Evolutionary conservation across 352 stramenopile species (phyloP), one percentile per base, ranked within the genome.

Genomic region (Pythium periplocum): DNA sequence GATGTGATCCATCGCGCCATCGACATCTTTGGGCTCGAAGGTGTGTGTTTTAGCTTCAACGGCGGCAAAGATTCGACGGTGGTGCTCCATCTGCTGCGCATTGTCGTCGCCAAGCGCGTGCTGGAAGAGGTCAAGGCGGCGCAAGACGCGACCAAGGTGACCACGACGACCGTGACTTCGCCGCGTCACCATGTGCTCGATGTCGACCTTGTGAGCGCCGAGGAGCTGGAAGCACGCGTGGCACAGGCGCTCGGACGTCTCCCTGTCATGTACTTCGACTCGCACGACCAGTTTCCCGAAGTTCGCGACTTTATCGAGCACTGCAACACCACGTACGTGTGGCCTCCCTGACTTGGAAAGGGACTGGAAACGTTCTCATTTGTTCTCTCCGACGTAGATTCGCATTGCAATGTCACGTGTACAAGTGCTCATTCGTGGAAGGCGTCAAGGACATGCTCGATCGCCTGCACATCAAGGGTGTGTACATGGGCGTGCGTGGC

Each of bases 221-320:
- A 76, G 0, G 75, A 86, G 42, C 64, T 93, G 6, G 78, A 90
- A 57, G 37, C 38, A 10, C 69, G 64, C 31, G 76, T 87, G 33
- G 54, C 63, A 12, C 48, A 56, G 33, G 59, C 70, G 40, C 57
- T 93, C 40, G 64, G 73, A 42, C 68, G 69, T 26, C 59, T 96
- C 31, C 86, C 83, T 1, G 79, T 97, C 11, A 96, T 99, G 67
- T 99, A 98, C 75, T 99, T 98, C 68, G 84, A 98, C 58, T 95
- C 97, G 55, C 66, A 85, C 37, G 83, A 98, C 64, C 94, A 98
- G 73, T 99, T 99, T 69, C 81, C 83, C 2, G 85, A 97, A 59
- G 78, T 98, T n/a, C 69, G 86, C 30, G 72, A 79, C 11, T 97
- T 97, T 56, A 96, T 96, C 39, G 72, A 93, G 46, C 40, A 82